Conservation (phyloP, 2,329 filamentous ascomycete genomes). For the Chaetoscypha palmicola region DNA sequence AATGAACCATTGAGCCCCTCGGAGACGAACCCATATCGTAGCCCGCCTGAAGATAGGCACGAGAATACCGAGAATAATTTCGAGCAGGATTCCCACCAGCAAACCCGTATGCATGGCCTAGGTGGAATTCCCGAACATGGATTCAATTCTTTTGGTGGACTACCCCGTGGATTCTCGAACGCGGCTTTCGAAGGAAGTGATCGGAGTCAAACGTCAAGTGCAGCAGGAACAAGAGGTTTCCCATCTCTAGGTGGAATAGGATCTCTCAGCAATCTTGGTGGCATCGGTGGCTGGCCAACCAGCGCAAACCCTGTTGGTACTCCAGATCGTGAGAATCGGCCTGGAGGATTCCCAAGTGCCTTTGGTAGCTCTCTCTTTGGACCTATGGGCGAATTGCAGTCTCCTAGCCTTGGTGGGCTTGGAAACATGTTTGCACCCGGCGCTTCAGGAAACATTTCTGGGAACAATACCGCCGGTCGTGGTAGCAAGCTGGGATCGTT, state of each 20-base stretch:
- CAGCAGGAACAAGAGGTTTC: conserved; percentile 66
- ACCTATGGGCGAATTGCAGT: conserved; percentile 70
- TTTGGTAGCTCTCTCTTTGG: conserved; percentile 79
- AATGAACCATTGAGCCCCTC: conserved; percentile 80
- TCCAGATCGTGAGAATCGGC: conserved; percentile 56
- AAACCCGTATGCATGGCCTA: conserved; percentile 45
- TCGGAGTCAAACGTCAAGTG: conserved; percentile 87
- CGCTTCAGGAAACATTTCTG: conserved; percentile 43
- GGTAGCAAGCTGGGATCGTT: conserved; percentile 79
- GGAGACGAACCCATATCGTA: conserved; percentile 93
- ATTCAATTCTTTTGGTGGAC: conserved; percentile 45
- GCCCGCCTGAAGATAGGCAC: conserved; percentile 66
- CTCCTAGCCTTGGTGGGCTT: conserved; percentile 60
- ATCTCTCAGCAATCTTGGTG: conserved; percentile 42
- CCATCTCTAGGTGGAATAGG: conserved; percentile 53
- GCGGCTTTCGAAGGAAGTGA: conserved; percentile 60
- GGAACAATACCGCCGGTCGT: conserved; percentile 62
- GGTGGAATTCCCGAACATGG: conserved; percentile 46
- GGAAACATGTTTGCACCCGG: conserved; percentile 64
- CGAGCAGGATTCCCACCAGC: conserved; percentile 29
- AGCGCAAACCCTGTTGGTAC: conserved; percentile 58
- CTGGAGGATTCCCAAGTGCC: conserved; percentile 46
- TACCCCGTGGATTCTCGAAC: conserved; percentile 44
- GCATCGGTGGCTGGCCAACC: conserved; percentile 39
- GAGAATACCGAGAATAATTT: conserved; percentile 41